Evolutionary conservation across 2,329 filamentous ascomycete species (phyloP), one percentile per base, ranked within the genome.

Genomic region (Colletotrichum melonis): DNA sequence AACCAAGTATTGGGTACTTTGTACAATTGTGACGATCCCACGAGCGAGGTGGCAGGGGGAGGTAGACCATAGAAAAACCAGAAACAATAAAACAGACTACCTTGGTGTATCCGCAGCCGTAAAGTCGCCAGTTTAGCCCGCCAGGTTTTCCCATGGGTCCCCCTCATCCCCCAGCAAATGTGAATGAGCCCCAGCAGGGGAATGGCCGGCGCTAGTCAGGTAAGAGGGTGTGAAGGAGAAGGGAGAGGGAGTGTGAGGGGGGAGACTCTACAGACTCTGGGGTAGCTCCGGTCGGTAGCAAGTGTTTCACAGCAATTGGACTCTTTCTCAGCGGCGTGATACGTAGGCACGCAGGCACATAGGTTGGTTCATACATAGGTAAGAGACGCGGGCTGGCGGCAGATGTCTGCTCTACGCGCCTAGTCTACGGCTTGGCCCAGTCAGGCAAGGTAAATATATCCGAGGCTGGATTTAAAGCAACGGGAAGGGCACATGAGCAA

Each of bases 111-210:
- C 42, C 42, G 19, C 19, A 49, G 16, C 19, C 42, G 19, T 24
- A 46, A 35, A 66, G 63, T 66, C 24, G 35, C 63, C 30, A 16
- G 42, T 49, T 49, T n/a, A 22, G 42, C 8, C 54, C 63, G 12
- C 56, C 63, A 46, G 56, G 8, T 49, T 22, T 22, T 22, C 59
- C 52, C 66, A 57, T 56, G 49, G 66, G 46, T 26, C 46, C 63
- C 52, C 58, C 66, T 35, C 49, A 35, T 46, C 66, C 58, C 66
- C 66, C 24, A 69, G 32, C 19, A 64, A 54, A 54, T 54, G 49
- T 14, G 28, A 28, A 62, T 22, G 30, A 63, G 58, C 32, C 19
- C 42, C 60, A 52, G 42, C 60, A 52, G 28, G 42, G 66, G 6
- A 49, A 32, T 35, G n/a, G 58, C 32, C 46, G 49, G 49, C 30